A percentile compares a stretch with the other conserved stretches of the same genome.
These are phyloP conservation scores for Bruguiera hainesii DNA, from an alignment of 441 rosid genomes.

Conservation along the genomic window DNA sequence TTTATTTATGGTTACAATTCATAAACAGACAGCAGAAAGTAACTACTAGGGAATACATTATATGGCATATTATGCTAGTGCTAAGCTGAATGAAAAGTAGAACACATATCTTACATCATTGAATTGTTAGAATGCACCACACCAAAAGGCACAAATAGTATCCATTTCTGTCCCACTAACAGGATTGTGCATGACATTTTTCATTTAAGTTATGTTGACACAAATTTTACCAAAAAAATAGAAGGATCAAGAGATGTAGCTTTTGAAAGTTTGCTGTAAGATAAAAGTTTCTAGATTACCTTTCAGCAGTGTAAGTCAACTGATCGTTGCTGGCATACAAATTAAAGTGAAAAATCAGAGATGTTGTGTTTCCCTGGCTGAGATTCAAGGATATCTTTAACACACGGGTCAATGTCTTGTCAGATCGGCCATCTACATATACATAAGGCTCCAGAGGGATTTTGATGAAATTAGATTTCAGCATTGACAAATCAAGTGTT, in stretches of 20 bases:
- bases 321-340: constrained; percentile 63
- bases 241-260: background rate
- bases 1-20: too few relatives aligned
- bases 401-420: constrained; percentile 45
- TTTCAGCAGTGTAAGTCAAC: constrained; percentile 75
- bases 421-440: constrained; percentile 54
- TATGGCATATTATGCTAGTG: background rate
- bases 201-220: background rate
- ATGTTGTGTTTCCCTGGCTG: constrained; percentile 49
- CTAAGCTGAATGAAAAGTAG: background rate
- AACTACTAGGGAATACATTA: too few relatives aligned
- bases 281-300: constrained; percentile 27
- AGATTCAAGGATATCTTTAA: constrained; percentile 70
- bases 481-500: constrained; percentile 64
- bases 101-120: background rate
- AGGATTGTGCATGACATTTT: background rate
- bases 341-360: constrained; percentile 68
- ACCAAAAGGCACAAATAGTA: background rate
- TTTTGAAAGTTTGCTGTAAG: background rate
- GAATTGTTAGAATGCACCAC: background rate
- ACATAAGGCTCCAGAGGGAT: constrained; percentile 72
- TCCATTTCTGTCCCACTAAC: background rate
- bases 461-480: constrained; percentile 67
- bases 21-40: too few relatives aligned
- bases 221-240: background rate